Conservation (phyloP, 2,329 filamentous ascomycete species). For the Dryadomyces sulphureus region DNA sequence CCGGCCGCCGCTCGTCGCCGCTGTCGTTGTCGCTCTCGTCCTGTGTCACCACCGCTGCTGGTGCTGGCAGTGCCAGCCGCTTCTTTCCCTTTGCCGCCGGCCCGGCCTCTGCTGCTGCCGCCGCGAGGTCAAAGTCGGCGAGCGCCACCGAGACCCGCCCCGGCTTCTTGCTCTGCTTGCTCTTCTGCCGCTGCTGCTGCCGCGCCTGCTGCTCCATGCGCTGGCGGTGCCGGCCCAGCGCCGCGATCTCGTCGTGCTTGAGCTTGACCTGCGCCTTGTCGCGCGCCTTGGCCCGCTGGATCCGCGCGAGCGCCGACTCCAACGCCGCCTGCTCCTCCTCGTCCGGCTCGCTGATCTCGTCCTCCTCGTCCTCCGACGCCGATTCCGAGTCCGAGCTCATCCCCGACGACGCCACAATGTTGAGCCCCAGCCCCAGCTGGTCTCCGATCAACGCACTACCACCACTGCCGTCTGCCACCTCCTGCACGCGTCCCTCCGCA, state of each 20-base stretch:
- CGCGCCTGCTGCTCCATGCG: constrained; percentile 36
- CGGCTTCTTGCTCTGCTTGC: constrained; percentile 26
- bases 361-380: constrained; percentile 25
- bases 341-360: constrained; percentile 24
- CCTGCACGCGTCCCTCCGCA: too few species aligned
- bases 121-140: constrained; percentile 27
- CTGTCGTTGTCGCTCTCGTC: background rate
- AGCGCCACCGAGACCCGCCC: constrained; percentile 38
- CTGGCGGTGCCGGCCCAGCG: constrained; percentile 54
- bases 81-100: background rate
- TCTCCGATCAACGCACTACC: constrained; percentile 15
- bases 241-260: constrained; percentile 64
- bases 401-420: constrained; percentile 21
- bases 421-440: constrained; percentile 3
- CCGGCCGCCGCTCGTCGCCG: constrained; percentile 12
- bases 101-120: constrained; percentile 10
- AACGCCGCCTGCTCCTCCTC: constrained; percentile 54
- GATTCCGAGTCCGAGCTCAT: constrained; percentile 19
- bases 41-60: constrained; percentile 10
- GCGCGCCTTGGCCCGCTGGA: constrained; percentile 60
- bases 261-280: constrained; percentile 70
- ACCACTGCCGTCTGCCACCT: constrained; percentile 14
- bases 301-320: constrained; percentile 64
- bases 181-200: constrained; percentile 10
- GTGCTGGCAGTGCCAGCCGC: background rate